A percentile compares a stretch with the other conserved stretches of the same genome.
phyloP scores from a whole-genome alignment of 129 eudicot species.

The Centaurea solstitialis region DNA sequence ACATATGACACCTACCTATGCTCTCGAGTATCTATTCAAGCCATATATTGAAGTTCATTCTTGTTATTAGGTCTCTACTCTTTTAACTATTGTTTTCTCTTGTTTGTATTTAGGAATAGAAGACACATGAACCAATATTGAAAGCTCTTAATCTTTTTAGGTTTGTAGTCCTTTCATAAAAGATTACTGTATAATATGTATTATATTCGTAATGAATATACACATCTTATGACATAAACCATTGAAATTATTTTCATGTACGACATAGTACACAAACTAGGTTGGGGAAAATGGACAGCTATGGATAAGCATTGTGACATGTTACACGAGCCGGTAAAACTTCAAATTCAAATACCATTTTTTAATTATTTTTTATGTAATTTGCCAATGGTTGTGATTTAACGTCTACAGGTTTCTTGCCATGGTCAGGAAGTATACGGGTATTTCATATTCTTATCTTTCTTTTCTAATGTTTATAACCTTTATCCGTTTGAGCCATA shows the following conservation, averaged over 20 bases:
- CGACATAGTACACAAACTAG: constrained; percentile 64
- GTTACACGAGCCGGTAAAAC: constrained; percentile 66
- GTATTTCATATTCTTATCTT: constrained; percentile 84
- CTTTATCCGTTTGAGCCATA: background rate
- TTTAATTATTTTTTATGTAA: background rate
- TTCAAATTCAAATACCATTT: background rate
- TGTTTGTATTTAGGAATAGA: too few relatives aligned
- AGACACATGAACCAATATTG: constrained; percentile 92
- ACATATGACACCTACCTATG: too few relatives aligned
- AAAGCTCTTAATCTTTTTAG: constrained; percentile 72
- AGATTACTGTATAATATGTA: background rate
- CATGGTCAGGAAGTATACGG: constrained; percentile 96
- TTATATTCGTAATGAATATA: too few relatives aligned
- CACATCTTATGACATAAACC: background rate
- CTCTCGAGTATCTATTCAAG: too few relatives aligned
- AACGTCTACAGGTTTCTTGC: constrained; percentile 72
- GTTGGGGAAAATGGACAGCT: constrained; percentile 72
- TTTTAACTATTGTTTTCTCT: too few relatives aligned
- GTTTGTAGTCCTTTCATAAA: background rate
- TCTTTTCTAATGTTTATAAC: constrained; percentile 81
- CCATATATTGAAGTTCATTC: too few relatives aligned
- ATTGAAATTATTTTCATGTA: background rate
- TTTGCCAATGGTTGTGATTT: background rate
- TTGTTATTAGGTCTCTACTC: too few relatives aligned
- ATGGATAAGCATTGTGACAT: constrained; percentile 78